These are phyloP conservation scores for Russula brevipes DNA, from an alignment of 768 basidiomycete genomes.

Conservation along the genomic window DNA sequence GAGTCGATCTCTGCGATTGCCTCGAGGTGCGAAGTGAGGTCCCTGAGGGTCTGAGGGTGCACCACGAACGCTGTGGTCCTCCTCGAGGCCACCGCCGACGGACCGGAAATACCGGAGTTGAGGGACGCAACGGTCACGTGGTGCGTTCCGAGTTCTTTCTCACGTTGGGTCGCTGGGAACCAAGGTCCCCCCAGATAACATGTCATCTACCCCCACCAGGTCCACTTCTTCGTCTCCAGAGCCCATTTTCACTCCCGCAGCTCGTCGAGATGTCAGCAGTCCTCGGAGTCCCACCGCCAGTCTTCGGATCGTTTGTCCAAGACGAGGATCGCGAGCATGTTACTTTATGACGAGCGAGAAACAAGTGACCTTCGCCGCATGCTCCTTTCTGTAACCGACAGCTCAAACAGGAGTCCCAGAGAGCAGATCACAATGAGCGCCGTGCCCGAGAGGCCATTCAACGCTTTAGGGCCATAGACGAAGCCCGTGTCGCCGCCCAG, in stretches of 20 bases:
- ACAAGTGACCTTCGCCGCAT: conserved; percentile 37
- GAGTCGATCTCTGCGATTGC: neutral
- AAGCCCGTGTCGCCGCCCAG: conserved; percentile 32
- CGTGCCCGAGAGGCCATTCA: conserved; percentile 33
- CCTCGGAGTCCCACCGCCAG: conserved; percentile 7
- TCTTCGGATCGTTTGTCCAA: conserved; percentile 23
- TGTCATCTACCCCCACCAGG: conserved; percentile 14
- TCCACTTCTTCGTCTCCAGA: conserved; percentile 17
- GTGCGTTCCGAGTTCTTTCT: conserved; percentile 1
- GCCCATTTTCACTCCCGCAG: conserved; percentile 13
- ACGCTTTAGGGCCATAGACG: conserved; percentile 32
- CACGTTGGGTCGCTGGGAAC: neutral
- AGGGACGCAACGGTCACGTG: conserved; percentile 13
- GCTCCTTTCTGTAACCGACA: conserved; percentile 36
- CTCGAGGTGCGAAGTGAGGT: conserved; percentile 5
- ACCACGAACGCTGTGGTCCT: too few species aligned
- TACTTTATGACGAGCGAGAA: conserved; percentile 41
- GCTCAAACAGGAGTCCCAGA: conserved; percentile 36
- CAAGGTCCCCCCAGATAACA: neutral
- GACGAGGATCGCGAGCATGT: conserved; percentile 24
- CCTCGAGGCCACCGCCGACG: neutral
- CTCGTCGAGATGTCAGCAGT: conserved; percentile 7
- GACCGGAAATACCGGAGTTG: neutral
- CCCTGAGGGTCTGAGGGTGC: neutral
- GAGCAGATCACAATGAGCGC: conserved; percentile 35